Percentiles rank a stretch among this genome's conserved stretches.
Conservation (phyloP, 23 red algal genomes). For the Gracilaria vermiculophylla region DNA sequence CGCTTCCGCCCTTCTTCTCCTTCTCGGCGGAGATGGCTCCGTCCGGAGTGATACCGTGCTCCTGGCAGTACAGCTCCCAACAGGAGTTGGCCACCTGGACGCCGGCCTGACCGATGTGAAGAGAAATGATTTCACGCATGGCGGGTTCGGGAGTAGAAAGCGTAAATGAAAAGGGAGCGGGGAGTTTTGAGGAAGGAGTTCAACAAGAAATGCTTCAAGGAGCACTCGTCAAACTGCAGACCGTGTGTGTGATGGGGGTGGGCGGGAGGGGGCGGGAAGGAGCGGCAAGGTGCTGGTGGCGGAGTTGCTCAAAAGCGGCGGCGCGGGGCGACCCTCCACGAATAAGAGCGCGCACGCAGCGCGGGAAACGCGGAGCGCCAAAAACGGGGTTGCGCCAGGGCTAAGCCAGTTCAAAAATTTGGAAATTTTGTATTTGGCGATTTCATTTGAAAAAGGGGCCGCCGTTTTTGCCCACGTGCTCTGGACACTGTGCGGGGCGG, state of each 20-base stretch:
- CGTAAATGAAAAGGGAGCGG: not conserved
- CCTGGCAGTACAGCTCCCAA: constrained; percentile 99
- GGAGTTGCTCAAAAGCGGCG: not conserved
- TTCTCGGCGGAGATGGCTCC: constrained; percentile 68
- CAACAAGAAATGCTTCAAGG: constrained; percentile 66
- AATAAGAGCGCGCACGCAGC: not conserved
- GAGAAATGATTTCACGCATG: constrained; percentile 99
- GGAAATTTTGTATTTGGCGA: not conserved
- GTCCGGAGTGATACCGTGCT: constrained; percentile 88
- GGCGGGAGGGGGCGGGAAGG: not conserved
- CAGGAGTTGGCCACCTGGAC: constrained; percentile 98
- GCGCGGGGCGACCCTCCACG: not conserved
- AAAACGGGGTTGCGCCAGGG: not conserved
- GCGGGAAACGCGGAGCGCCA: not conserved
- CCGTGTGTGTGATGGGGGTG: not conserved
- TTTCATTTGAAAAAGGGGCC: not conserved
- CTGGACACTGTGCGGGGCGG: not conserved
- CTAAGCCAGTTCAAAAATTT: constrained; percentile 33
- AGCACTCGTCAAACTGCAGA: constrained; percentile 60
- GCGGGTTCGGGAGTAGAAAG: not conserved
- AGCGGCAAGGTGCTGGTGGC: too few species aligned
- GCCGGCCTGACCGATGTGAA: constrained; percentile 98
- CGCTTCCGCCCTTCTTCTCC: constrained; percentile 46
- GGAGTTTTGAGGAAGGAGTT: constrained; percentile 22
- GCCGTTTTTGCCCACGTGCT: not conserved